These are phyloP conservation scores for Botrytis tulipae DNA, from an alignment of 2,329 filamentous ascomycete species.

Conservation along the genomic window DNA sequence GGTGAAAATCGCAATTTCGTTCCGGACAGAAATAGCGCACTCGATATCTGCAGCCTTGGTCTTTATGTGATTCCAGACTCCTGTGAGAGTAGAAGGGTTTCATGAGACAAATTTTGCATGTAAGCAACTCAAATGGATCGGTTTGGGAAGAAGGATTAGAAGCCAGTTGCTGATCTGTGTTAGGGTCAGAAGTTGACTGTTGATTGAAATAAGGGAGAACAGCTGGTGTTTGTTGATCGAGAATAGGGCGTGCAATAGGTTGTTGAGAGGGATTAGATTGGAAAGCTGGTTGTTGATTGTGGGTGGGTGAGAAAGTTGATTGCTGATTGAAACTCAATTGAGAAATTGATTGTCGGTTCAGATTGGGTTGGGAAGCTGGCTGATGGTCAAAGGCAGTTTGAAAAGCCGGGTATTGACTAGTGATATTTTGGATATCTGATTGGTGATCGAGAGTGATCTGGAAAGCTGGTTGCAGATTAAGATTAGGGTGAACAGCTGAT, in stretches of 20 bases:
- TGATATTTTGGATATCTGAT: background rate
- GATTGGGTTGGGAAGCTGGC: background rate
- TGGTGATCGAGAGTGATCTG: too few relatives aligned
- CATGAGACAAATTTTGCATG: background rate
- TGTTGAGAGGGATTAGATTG: background rate
- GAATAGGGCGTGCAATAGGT: too few relatives aligned
- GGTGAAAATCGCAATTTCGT: background rate
- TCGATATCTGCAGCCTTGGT: accelerated
- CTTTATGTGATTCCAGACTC: background rate
- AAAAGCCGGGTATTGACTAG: background rate
- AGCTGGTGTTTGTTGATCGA: background rate
- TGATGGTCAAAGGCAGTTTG: background rate
- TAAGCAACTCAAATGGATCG: background rate
- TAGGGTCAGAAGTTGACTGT: background rate
- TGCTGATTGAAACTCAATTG: background rate
- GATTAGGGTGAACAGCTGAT: too few relatives aligned
- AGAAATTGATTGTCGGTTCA: background rate
- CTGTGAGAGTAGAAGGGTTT: background rate
- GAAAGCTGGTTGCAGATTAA: too few relatives aligned
- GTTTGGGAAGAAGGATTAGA: background rate
- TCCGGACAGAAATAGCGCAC: background rate
- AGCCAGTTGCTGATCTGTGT: background rate
- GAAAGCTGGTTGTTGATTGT: background rate
- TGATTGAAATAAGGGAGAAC: background rate
- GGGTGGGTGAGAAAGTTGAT: too few relatives aligned